Base-by-base conservation (phyloP, 2,329 filamentous ascomycete genomes). In the Trichoderma breve region DNA sequence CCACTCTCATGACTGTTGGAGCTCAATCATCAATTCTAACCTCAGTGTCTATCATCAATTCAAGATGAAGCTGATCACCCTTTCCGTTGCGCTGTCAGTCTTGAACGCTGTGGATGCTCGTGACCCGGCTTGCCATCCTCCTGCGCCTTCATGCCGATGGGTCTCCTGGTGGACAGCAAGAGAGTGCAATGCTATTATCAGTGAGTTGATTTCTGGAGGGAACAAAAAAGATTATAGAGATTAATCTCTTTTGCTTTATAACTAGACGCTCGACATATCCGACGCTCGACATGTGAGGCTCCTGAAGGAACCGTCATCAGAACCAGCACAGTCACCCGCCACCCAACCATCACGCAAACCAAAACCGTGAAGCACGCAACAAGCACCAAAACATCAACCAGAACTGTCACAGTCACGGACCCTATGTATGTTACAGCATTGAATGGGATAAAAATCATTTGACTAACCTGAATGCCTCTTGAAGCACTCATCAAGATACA, bases 41-140 rank as follows among this genome's bases (percentile, higher is more conserved):
- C 34, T 18, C 30, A 34, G 11, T 36, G 8, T 36, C 6, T 4
- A 26, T 21, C 30, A 21, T 24, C 15, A 15, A 12, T 66, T 66
- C 43, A 66, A 14, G 14, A 66, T 66, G 63, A 66, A 66, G n/a
- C 24, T 55, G 39, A n/a, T 66, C 14, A n/a, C n/a, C 6, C 34
- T 53, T 7, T 55, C 63, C 6, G 34, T 36, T 43, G 28, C 47
- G 12, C 30, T 66, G 51, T 66, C 63, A 24, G 62, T n/a, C 18
- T 1, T 64, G 4, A 18, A 64, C 2, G 62, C n/a, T n/a, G 62
- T 64, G 8, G 26, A 51, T 5, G 62, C 62, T 34, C 39, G 39
- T 3, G 62, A 64, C 32, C 62, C 62, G 15, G 62, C 62, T 9
- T 64, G 62, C 32, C 62, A 30, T 51, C 26, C 36, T 30, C 39